Percentiles rank a stretch among this genome's conserved stretches.
Conservation (phyloP, 2,329 filamentous ascomycete species). For the Paraphoma chrysanthemicola region DNA sequence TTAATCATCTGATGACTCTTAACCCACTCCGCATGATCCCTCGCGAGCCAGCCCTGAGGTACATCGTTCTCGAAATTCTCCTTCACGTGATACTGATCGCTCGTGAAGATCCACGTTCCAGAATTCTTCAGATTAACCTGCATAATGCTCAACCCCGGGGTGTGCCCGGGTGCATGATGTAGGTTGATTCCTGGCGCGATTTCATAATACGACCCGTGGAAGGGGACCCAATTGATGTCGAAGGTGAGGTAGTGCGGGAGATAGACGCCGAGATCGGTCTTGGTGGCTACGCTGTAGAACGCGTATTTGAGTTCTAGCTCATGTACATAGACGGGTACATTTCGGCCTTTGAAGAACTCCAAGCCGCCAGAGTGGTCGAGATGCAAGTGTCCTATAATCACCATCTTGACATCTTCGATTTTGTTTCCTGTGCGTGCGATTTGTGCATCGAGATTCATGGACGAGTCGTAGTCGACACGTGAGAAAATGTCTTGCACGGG, state of each 20-base stretch:
- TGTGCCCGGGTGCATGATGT: slow-evolving; percentile 46
- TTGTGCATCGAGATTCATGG: slow-evolving; percentile 29
- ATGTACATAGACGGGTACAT: slow-evolving; percentile 46
- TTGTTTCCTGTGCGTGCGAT: slow-evolving; percentile 40
- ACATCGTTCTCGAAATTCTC: slow-evolving; percentile 45
- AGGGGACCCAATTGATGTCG: slow-evolving; percentile 47
- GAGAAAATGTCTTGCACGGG: slow-evolving; percentile 44
- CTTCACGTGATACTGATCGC: slow-evolving; percentile 47
- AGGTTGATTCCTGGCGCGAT: slow-evolving; percentile 43
- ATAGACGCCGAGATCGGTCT: slow-evolving; percentile 42
- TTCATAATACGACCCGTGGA: slow-evolving; percentile 41
- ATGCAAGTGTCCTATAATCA: slow-evolving; percentile 48
- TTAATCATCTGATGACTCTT: slow-evolving; percentile 40
- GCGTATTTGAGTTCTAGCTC: slow-evolving; percentile 48
- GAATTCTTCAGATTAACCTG: slow-evolving; percentile 45
- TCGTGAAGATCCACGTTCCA: slow-evolving; percentile 48
- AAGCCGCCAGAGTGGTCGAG: slow-evolving; percentile 47
- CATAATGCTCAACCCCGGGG: slow-evolving; percentile 44
- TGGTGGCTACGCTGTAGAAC: slow-evolving; percentile 46
- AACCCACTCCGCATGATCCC: slow-evolving; percentile 47
- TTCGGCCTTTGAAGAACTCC: slow-evolving; percentile 42
- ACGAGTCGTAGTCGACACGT: slow-evolving; percentile 32
- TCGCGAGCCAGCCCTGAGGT: slow-evolving; percentile 48
- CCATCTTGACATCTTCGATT: slow-evolving; percentile 46
- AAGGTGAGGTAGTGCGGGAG: slow-evolving; percentile 47